Conservation (phyloP, 306 rosid genomes). For the Ceratonia siliqua region DNA sequence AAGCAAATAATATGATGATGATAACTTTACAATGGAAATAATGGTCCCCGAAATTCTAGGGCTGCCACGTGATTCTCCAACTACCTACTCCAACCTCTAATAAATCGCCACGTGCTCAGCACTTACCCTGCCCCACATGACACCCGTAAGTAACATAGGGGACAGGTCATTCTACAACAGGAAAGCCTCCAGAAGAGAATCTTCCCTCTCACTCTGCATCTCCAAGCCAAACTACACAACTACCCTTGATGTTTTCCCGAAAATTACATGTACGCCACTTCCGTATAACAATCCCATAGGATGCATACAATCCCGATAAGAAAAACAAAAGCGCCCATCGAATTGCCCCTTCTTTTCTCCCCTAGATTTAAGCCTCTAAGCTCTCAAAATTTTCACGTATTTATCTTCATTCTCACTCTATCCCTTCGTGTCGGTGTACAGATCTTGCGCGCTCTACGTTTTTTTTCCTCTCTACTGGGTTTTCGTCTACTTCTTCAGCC, state of each 20-base stretch:
- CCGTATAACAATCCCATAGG: too few species aligned
- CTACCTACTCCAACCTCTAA: background rate
- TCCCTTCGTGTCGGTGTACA: slow-evolving; percentile 51
- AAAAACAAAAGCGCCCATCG: background rate
- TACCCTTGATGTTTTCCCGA: background rate
- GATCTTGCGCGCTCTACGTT: slow-evolving; percentile 33
- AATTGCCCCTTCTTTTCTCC: background rate
- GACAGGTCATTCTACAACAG: background rate
- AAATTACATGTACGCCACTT: slow-evolving; percentile 21
- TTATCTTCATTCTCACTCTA: background rate
- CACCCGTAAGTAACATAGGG: background rate
- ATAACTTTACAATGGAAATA: background rate
- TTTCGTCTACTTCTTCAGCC: slow-evolving; percentile 18
- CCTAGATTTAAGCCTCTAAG: slow-evolving; percentile 42
- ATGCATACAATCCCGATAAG: too few species aligned
- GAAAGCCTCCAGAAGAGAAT: background rate
- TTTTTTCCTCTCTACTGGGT: slow-evolving; percentile 5
- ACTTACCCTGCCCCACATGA: background rate
- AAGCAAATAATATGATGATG: background rate
- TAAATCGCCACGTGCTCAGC: background rate
- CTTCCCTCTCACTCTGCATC: background rate
- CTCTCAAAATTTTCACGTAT: background rate
- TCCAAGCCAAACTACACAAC: background rate
- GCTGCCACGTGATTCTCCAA: background rate
- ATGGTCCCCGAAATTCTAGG: background rate